phyloP scores from a whole-genome alignment of 352 stramenopile genomes.

The Phytophthora meadii region DNA sequence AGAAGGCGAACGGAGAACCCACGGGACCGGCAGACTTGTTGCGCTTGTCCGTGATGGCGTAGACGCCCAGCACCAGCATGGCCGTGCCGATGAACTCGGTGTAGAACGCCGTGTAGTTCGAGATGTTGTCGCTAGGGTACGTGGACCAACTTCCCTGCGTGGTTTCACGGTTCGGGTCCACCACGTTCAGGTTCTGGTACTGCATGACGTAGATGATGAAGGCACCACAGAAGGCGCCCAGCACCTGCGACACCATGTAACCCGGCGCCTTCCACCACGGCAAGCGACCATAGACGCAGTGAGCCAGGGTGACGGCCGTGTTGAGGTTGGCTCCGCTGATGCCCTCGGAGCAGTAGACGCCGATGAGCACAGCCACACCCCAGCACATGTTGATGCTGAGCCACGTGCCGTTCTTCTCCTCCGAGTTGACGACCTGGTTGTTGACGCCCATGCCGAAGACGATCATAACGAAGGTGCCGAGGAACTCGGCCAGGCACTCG shows the following conservation, averaged over 20 bases:
- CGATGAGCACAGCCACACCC: too few species aligned
- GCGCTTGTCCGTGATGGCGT: slow-evolving; percentile 37
- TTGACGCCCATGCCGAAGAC: slow-evolving; percentile 55
- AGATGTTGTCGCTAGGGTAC: slow-evolving; percentile 47
- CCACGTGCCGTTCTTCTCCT: neutral
- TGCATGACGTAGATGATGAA: slow-evolving; percentile 53
- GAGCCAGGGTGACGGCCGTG: too few species aligned
- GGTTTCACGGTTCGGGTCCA: slow-evolving; percentile 51
- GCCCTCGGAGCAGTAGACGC: too few species aligned
- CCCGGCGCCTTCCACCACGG: slow-evolving; percentile 41
- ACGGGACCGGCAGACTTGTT: slow-evolving; percentile 28
- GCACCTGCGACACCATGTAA: slow-evolving; percentile 51
- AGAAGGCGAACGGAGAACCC: slow-evolving; percentile 40
- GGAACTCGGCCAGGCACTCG: slow-evolving; percentile 54
- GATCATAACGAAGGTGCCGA: slow-evolving; percentile 38
- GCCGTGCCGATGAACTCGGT: slow-evolving; percentile 58
- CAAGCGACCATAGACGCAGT: slow-evolving; percentile 6
- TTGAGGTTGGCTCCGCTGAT: too few species aligned
- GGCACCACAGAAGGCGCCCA: slow-evolving; percentile 46
- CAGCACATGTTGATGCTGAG: too few species aligned
- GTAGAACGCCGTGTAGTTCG: slow-evolving; percentile 57
- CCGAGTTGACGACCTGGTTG: slow-evolving; percentile 54
- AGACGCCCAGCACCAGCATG: slow-evolving; percentile 55
- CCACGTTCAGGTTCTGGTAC: slow-evolving; percentile 48
- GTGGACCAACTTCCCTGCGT: slow-evolving; percentile 49